Evolutionary conservation across 2,329 filamentous ascomycete species (phyloP).

Genomic region (Penicillium digitatum): DNA sequence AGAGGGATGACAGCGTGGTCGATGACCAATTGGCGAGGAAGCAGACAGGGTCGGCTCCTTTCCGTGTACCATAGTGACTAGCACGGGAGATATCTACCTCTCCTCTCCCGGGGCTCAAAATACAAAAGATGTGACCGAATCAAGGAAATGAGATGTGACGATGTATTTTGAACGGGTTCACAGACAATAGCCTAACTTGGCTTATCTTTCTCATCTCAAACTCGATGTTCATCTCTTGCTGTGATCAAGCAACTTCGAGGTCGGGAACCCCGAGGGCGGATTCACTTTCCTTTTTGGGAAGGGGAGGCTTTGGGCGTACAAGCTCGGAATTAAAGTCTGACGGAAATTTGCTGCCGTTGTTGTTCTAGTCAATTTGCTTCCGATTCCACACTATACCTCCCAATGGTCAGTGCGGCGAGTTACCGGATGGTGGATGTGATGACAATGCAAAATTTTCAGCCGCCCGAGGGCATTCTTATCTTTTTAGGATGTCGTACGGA

Average conservation of each 20-base stretch:
- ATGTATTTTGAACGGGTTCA: background rate
- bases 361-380: no score
- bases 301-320: background rate
- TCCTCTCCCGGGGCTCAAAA: conserved; percentile 6
- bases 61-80: conserved; percentile 26
- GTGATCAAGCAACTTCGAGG: background rate
- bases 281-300: background rate
- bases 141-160: background rate
- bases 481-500: no score
- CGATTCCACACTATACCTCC: background rate
- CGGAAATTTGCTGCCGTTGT: background rate
- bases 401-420: background rate
- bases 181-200: background rate
- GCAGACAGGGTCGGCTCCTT: conserved; percentile 11
- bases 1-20: background rate
- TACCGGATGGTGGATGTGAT: background rate
- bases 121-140: background rate
- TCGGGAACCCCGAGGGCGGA: background rate
- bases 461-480: no score
- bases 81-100: conserved; percentile 12
- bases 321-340: no score
- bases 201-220: background rate
- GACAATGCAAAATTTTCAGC: no score
- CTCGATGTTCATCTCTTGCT: background rate
- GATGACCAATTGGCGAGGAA: conserved; percentile 8